Evolutionary conservation across 2,329 filamentous ascomycete genomes (phyloP), one percentile per base, ranked within the genome.

Genomic region (Emydomyces testavorans): DNA sequence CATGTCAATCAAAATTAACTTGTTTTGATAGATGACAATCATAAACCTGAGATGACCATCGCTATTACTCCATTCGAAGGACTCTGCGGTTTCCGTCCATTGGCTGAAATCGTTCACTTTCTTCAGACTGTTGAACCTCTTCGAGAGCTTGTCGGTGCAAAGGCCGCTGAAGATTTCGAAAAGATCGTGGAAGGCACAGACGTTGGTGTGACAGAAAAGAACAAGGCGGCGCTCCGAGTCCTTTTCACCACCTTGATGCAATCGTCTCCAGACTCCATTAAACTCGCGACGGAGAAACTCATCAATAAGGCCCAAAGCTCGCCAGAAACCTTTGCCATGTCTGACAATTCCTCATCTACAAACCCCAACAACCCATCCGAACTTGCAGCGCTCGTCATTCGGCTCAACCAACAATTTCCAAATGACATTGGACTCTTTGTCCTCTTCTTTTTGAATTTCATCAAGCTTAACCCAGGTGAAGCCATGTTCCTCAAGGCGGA

Each of bases 1-100:
- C 24, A 23, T 1, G 31, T n/a, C n/a, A 15, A 11, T 11, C 15
- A 31, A 24, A 7, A 15, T 16, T 34, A 31, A 40, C 13, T 16
- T 20, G 16, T 35, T 26, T 21, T 55, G 31, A 10, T 34, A 67
- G 88, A 98, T 73, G 90, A 96, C 72, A 98, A 98, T 71, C 92
- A 98, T 75, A 98, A 98, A 71, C 92, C 92, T 28, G 92, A 98
- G 70, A 98, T 98, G 92, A 89, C 92, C 53, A 94, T 98, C 65
- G 92, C 92, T 53, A 83, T 98, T 59, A 96, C 92, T 1, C 83
- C 87, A 0, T 98, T 98, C 56, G 90, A 96, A 63, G 92, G 92
- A 0, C 77, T 98, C 28, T 98, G 92, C 60, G 92, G 92, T 28
- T 98, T 98, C 73, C 79, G 92, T 7, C 92, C 92, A 0, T 72